Evolutionary conservation across 2,329 filamentous ascomycete genomes (phyloP), one percentile per base, ranked within the genome.

Genomic region (Colletotrichum melonis): DNA sequence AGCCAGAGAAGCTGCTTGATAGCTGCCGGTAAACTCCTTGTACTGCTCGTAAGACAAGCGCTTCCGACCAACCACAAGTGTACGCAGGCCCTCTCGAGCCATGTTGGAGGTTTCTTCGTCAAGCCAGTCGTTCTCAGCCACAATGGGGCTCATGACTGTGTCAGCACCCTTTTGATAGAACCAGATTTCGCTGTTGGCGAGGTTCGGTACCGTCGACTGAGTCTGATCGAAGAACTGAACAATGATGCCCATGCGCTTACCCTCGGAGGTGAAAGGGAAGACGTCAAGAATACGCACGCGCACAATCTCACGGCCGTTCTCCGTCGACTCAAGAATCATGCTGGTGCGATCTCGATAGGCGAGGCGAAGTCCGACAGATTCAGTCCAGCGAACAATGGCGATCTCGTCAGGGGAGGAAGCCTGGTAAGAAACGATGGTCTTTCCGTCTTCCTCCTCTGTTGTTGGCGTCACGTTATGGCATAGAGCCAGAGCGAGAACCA

Each of bases 81-180:
- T 99, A 71, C 97, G 92, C 63, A 99, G 86, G 52, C 97, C 97
- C 86, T 99, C 97, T 60, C 97, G 92, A 6, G 97, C 97, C 97
- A 99, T 99, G 81, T 99, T 99, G n/a, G 95, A 94, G 0, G 97
- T 98, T 82, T 99, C 97, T 82, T 99, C 97, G 77, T 99, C 97
- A 0, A 99, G 91, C 97, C 97, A 99, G 84, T 99, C 97, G 79
- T 98, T 99, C 22, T 95, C 91, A 8, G 93, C 94, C 46, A 99
- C 97, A 76, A 99, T 98, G 3, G 92, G 89, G n/a, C 92, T 91
- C 97, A 99, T 99, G 75, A 99, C 96, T 0, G 97, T 98, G 81
- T 99, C 97, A 3, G 97, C 97, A 74, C 97, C 97, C 83, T 99
- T 99, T 79, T 99, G 95, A 80, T 96, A 98, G 84, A 99, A 99